phyloP scores from a whole-genome alignment of 1,139 yeast species.

The Candida mesenterica region DNA sequence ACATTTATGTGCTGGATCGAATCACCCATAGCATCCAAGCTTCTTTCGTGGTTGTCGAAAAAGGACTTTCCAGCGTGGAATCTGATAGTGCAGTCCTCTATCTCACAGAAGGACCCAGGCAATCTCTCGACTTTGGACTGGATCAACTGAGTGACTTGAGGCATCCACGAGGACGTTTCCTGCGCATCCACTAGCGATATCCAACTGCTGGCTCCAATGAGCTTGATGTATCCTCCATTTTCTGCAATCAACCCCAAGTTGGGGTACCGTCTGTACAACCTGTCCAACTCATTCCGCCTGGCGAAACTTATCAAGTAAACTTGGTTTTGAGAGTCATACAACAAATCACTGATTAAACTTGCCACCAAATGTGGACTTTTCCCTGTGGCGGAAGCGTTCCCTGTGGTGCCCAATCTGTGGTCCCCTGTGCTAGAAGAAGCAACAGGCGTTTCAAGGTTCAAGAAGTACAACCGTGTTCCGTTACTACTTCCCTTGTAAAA shows the following conservation, averaged over 20 bases:
- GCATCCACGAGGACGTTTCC: slow-evolving; percentile 59
- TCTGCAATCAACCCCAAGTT: slow-evolving; percentile 85
- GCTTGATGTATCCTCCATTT: slow-evolving; percentile 73
- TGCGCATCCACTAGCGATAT: slow-evolving; percentile 55
- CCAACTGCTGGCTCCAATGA: slow-evolving; percentile 61
- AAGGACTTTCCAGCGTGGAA: slow-evolving; percentile 67
- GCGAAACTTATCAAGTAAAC: slow-evolving; percentile 73
- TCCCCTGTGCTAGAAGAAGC: slow-evolving; percentile 24
- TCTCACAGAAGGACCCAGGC: slow-evolving; percentile 73
- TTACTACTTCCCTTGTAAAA: slow-evolving; percentile 28
- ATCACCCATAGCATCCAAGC: slow-evolving; percentile 74
- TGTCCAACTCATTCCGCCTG: slow-evolving; percentile 61
- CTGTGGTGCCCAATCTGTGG: slow-evolving; percentile 10
- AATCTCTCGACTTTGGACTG: slow-evolving; percentile 71
- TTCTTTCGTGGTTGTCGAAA: slow-evolving; percentile 64
- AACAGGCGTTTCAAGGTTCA: slow-evolving; percentile 51
- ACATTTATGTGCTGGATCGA: slow-evolving; percentile 83
- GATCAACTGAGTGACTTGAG: slow-evolving; percentile 56
- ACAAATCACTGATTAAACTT: slow-evolving; percentile 47
- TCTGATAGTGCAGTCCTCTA: slow-evolving; percentile 72
- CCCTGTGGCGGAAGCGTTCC: slow-evolving; percentile 16
- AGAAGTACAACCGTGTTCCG: slow-evolving; percentile 50
- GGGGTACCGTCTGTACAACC: slow-evolving; percentile 64
- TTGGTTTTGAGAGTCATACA: slow-evolving; percentile 50
- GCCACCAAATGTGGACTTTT: slow-evolving; percentile 38